Evolutionary conservation across 148 eudicot species (phyloP).

Genomic region (Dianthus caryophyllus): DNA sequence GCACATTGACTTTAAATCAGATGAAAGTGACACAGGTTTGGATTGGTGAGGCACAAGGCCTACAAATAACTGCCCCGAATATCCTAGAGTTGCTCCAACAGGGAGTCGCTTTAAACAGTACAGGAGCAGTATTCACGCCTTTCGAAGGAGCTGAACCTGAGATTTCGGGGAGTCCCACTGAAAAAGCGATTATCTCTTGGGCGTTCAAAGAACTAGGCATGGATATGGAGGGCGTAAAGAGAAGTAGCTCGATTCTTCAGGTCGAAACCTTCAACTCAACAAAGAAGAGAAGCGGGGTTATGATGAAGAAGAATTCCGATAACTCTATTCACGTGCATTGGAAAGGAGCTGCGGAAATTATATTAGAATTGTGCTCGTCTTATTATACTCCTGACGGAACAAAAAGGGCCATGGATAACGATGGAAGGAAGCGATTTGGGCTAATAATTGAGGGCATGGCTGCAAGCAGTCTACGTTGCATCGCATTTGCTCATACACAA

Average conservation of each 20-base stretch:
- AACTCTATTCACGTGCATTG: constrained; percentile 51
- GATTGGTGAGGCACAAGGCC: constrained; percentile 44
- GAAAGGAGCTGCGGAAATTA: constrained; percentile 92
- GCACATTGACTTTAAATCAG: constrained; percentile 73
- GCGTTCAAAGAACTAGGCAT: constrained; percentile 58
- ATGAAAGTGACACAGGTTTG: constrained; percentile 75
- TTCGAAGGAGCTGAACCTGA: constrained; percentile 39
- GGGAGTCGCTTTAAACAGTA: constrained; percentile 73
- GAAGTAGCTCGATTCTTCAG: constrained; percentile 38
- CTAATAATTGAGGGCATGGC: constrained; percentile 76
- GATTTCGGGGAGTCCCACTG: constrained; percentile 80
- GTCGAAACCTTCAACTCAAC: constrained; percentile 78
- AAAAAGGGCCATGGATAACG: constrained; percentile 34
- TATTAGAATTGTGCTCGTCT: constrained; percentile 50
- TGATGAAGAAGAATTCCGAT: constrained; percentile 37
- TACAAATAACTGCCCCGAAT: constrained; percentile 19
- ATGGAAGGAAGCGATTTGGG: constrained; percentile 40
- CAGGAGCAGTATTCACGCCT: constrained; percentile 54
- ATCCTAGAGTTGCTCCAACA: constrained; percentile 47
- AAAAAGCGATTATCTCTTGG: constrained; percentile 82
- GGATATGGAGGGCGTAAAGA: constrained; percentile 54
- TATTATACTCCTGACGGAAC: constrained; percentile 41
- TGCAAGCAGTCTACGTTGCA: constrained; percentile 79
- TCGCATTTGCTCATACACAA: constrained; percentile 69
- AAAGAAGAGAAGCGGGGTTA: constrained; percentile 76